phyloP scores from a whole-genome alignment of 1,284 basidiomycete genomes.

The Melanopsichium pennsylvanicum region DNA sequence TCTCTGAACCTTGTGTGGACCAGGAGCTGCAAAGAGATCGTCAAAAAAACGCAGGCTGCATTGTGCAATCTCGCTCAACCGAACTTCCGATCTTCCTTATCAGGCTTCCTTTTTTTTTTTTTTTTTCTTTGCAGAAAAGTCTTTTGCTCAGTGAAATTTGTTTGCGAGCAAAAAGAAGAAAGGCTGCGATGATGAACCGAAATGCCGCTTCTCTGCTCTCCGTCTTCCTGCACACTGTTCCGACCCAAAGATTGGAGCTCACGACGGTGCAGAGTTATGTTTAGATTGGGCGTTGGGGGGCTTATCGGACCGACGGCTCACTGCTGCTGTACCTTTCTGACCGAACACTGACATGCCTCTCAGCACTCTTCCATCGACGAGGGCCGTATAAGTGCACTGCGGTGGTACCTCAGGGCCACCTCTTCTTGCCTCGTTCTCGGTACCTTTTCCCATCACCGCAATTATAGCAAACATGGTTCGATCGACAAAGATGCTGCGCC shows the following conservation, averaged over 20 bases:
- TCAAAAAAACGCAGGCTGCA: too few relatives aligned
- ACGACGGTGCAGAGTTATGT: too few relatives aligned
- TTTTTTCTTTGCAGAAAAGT: too few relatives aligned
- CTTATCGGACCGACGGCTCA: slow-evolving; percentile 17
- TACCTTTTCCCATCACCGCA: not conserved
- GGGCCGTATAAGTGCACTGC: slow-evolving; percentile 1
- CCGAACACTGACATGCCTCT: not conserved
- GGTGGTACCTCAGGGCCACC: too few relatives aligned
- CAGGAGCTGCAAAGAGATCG: too few relatives aligned
- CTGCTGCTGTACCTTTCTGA: not conserved
- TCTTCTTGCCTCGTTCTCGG: not conserved
- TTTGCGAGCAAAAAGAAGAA: not conserved
- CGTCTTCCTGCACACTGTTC: not conserved
- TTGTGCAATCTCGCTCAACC: slow-evolving; percentile 3
- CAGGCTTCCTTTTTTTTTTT: too few relatives aligned
- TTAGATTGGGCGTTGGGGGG: slow-evolving; percentile 6
- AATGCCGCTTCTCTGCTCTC: slow-evolving; percentile 15
- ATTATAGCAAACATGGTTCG: slow-evolving; percentile 18
- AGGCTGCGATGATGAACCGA: slow-evolving; percentile 21
- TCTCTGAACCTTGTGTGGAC: too few relatives aligned
- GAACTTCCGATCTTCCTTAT: slow-evolving; percentile 36
- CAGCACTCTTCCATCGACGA: not conserved
- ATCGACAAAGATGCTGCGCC: slow-evolving; percentile 21
- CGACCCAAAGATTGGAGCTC: too few relatives aligned
- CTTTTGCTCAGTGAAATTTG: slow-evolving; percentile 21